Percentiles rank a stretch among this genome's conserved stretches.
These are phyloP conservation scores for Colletotrichum tropicale DNA, from an alignment of 2,329 filamentous ascomycete genomes.

Conservation along the genomic window DNA sequence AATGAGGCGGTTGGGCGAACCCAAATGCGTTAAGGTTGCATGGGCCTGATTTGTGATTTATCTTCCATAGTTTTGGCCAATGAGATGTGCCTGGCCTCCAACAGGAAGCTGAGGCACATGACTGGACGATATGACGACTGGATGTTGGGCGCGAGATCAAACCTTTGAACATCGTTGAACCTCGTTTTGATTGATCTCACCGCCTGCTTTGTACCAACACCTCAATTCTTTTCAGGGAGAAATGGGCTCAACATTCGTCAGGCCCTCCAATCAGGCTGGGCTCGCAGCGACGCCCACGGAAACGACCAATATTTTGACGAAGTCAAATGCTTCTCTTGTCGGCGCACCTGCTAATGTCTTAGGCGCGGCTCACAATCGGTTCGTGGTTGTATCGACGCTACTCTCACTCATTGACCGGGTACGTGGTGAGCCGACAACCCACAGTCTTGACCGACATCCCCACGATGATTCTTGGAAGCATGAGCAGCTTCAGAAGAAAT, in stretches of 20 bases:
- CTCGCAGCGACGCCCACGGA: no score
- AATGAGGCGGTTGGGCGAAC: not conserved
- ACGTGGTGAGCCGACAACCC: slow-evolving; percentile 27
- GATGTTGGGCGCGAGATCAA: no score
- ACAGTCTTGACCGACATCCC: slow-evolving; percentile 1
- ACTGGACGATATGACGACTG: not conserved
- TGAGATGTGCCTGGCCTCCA: not conserved
- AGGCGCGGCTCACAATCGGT: not conserved
- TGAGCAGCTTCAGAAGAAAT: slow-evolving; percentile 29
- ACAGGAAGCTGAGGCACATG: not conserved
- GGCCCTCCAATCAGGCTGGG: no score
- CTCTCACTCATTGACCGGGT: slow-evolving; percentile 28
- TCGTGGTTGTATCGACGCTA: slow-evolving; percentile 10
- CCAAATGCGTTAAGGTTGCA: not conserved
- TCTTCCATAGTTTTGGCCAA: not conserved
- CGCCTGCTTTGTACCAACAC: no score
- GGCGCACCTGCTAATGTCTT: not conserved
- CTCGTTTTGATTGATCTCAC: not conserved
- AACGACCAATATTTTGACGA: no score
- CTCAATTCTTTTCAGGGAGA: no score
- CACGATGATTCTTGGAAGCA: slow-evolving; percentile 19
- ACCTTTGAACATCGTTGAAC: not conserved
- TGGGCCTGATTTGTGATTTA: not conserved
- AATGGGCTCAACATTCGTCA: no score
- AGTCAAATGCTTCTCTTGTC: no score